Conservation (phyloP, 306 rosid genomes). For the Cucurbita pepo region DNA sequence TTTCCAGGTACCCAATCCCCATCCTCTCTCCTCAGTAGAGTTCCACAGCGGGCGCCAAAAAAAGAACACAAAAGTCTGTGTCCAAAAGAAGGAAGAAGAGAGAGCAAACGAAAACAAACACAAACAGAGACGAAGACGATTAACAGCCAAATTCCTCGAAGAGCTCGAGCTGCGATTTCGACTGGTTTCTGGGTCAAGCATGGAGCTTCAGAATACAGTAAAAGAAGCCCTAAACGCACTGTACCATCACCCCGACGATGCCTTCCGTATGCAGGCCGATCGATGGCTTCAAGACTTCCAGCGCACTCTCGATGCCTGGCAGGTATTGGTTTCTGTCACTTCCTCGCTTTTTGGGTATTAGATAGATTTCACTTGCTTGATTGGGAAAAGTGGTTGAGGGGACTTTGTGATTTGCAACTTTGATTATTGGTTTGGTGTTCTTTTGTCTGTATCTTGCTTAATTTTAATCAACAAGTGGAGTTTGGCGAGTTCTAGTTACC, state of each 20-base stretch:
- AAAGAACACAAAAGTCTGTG: constrained; percentile 7
- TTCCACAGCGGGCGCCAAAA: constrained; percentile 68
- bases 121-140: not conserved
- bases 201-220: constrained; percentile 93
- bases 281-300: constrained; percentile 91
- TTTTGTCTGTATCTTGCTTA: not conserved
- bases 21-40: constrained; percentile 14
- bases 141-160: constrained; percentile 11
- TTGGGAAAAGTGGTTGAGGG: not conserved
- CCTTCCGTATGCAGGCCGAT: constrained; percentile 91
- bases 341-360: not conserved
- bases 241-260: constrained; percentile 90
- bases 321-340: constrained; percentile 36
- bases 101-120: not conserved
- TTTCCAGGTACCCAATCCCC: constrained; percentile 13
- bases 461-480: not conserved
- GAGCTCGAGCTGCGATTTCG: constrained; percentile 10
- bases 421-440: not conserved
- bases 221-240: constrained; percentile 98
- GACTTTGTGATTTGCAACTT: constrained; percentile 4
- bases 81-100: constrained; percentile 10
- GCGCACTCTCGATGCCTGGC: constrained; percentile 99
- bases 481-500: not conserved
- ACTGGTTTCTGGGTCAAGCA: constrained; percentile 17
- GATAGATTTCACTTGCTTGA: not conserved